Conservation (phyloP, 768 basidiomycete genomes). For the Termitomyces sp. region DNA sequence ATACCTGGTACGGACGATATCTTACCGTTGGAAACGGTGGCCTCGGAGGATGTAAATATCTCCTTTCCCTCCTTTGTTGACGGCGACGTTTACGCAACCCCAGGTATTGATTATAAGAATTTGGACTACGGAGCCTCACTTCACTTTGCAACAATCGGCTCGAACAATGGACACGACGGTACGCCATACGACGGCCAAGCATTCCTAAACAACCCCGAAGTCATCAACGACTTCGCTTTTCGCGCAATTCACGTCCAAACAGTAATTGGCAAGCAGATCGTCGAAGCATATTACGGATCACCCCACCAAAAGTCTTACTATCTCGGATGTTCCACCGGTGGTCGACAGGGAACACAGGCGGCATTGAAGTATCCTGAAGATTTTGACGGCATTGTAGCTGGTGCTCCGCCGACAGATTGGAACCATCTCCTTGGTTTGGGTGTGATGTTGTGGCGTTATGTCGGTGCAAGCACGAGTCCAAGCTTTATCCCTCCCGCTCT, state of each 20-base stretch:
- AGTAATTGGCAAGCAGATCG: constrained; percentile 11
- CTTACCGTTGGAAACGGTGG: constrained; percentile 7
- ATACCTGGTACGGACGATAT: constrained; percentile 9
- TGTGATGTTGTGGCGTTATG: constrained; percentile 1
- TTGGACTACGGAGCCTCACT: constrained; percentile 7
- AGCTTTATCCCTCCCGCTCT: not conserved
- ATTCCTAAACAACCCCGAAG: constrained; percentile 4
- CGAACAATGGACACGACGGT: constrained; percentile 10
- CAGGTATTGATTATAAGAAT: constrained; percentile 6
- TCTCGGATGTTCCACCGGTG: constrained; percentile 12
- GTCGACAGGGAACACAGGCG: constrained; percentile 7
- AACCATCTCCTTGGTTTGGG: not conserved
- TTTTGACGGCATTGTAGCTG: not conserved
- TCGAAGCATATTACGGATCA: constrained; percentile 4
- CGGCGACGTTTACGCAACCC: not conserved
- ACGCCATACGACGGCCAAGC: not conserved
- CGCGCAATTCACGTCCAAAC: constrained; percentile 11
- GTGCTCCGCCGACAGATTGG: not conserved
- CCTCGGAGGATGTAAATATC: constrained; percentile 6
- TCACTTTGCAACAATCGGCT: constrained; percentile 10
- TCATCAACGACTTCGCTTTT: constrained; percentile 12
- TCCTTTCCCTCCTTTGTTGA: not conserved
- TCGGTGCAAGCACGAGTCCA: not conserved
- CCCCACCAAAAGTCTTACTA: constrained; percentile 8
- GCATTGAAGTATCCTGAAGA: not conserved